phyloP scores from a whole-genome alignment of 176 grass and related monocot species.

The Oryza meyeriana region DNA sequence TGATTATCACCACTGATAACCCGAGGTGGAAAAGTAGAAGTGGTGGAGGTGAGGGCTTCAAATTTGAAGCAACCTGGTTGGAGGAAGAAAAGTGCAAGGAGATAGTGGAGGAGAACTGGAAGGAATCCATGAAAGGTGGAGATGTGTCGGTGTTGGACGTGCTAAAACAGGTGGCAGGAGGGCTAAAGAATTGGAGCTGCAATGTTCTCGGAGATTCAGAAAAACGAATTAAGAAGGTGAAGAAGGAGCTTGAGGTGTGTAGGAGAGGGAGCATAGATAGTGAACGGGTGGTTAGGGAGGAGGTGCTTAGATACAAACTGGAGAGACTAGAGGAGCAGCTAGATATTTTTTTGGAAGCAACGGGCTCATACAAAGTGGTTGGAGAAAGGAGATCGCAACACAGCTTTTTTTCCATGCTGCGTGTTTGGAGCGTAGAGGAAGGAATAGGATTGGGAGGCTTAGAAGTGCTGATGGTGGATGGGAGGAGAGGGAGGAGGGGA shows the following conservation, averaged over 20 bases:
- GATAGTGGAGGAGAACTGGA: too few relatives aligned
- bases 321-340: background rate
- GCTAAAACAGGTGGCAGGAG: fast-evolving
- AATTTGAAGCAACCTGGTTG: too few relatives aligned
- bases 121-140: too few relatives aligned
- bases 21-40: fast-evolving
- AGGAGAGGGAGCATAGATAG: background rate
- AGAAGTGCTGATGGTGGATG: background rate
- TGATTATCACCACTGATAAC: too few relatives aligned
- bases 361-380: background rate
- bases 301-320: background rate
- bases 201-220: background rate
- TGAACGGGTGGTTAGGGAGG: background rate
- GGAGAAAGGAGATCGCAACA: background rate
- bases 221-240: background rate
- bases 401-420: background rate
- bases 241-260: background rate
- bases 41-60: fast-evolving
- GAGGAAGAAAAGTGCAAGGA: too few relatives aligned
- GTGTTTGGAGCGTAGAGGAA: background rate
- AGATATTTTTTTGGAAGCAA: background rate
- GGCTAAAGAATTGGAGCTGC: background rate
- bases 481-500: background rate
- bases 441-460: background rate
- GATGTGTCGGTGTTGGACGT: fast-evolving